Evolutionary conservation across 371 early-diverging fungal species (phyloP), one percentile per base, ranked within the genome.

Genomic region (Mucor velutinosus): DNA sequence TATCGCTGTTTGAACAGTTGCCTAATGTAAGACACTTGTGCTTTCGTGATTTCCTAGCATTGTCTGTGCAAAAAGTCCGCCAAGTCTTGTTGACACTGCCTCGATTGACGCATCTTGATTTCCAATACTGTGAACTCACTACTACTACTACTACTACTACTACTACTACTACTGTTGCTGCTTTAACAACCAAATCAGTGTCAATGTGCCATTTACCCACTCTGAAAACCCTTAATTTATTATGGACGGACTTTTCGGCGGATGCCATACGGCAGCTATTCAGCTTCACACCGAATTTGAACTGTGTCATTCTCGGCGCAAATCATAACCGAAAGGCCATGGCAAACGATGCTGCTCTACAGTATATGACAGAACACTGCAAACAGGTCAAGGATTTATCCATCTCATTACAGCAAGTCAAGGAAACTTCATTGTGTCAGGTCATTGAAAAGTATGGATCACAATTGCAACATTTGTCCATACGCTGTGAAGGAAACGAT

Each of bases 221-320:
- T 32, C 17, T 70, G 32, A 53, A 37, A 21, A 43, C 61, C 27
- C 59, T 83, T 1, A 59, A 64, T 32, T 61, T 78, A 4, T 30
- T 68, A 4, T 84, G 84, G 84, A 84, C 84, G 14, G 81, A 84
- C 39, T 81, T 84, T 62, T 67, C 78, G 5, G 45, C 64, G 5
- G 62, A 69, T 25, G 76, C 80, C 17, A 69, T 79, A 15, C 25
- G 58, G n/a, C 65, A 72, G 11, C 70, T 84, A 0, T 64, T 76
- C 5, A 27, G 47, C 6, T 29, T 35, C 11, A 53, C 76, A 10
- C 84, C 84, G 8, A 30, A 66, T 15, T 53, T 84, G 15, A 66
- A 23, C 25, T 35, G 55, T 15, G 60, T 78, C 30, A 25, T 58
- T 23, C 69, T 81, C 19, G 78, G 78, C 7, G 76, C 84, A 15